Base-by-base conservation (phyloP, 495 filamentous ascomycete genomes). In the Hypoxylon crocopeplum region DNA sequence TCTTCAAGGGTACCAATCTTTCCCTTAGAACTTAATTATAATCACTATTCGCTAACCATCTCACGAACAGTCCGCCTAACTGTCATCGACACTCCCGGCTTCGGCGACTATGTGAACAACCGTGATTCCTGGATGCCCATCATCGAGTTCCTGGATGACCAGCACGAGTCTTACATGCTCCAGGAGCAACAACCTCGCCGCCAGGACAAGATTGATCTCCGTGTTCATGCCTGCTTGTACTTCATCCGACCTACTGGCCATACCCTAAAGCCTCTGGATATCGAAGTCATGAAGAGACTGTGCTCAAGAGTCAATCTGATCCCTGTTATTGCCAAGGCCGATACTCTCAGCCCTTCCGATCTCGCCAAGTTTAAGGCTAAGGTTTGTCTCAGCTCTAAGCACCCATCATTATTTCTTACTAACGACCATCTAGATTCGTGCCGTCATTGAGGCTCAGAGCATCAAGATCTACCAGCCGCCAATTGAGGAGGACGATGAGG, bases 51-150 rank as follows among this genome's bases (percentile, higher is more conserved):
- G 46, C 56, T 54, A 48, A 52, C 15, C 32, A 47, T 54, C 32
- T 30, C 15, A 41, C 64, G 60, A 3, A 27, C 8, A 98, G 94
- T 98, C 69, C 93, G 94, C 70, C 80, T 98, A 56, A 98, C 94
- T 42, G 94, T 98, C 59, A 98, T 98, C 71, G 94, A 98, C 74
- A 98, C 94, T 61, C 94, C 94, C 50, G 94, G 94, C 58, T 98
- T 98, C 69, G 94, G 94, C 74, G 94, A 98, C 83, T 98, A 98
- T 72, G 94, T 98, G 74, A 98, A 98, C 88, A 98, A 98, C 84
- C 88, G 93, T 60, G 94, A 98, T 77, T 97, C 93, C 34, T 98
- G 94, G 94, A 93, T 96, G 83, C 94, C 94, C 59, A 98, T 98
- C 72, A 97, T 98, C 77, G 94, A 98, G 78, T 98, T 98, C 82